Percentiles rank a stretch among this genome's conserved stretches.
phyloP scores from a whole-genome alignment of 352 stramenopile species.

The Phytophthora hybrid region DNA sequence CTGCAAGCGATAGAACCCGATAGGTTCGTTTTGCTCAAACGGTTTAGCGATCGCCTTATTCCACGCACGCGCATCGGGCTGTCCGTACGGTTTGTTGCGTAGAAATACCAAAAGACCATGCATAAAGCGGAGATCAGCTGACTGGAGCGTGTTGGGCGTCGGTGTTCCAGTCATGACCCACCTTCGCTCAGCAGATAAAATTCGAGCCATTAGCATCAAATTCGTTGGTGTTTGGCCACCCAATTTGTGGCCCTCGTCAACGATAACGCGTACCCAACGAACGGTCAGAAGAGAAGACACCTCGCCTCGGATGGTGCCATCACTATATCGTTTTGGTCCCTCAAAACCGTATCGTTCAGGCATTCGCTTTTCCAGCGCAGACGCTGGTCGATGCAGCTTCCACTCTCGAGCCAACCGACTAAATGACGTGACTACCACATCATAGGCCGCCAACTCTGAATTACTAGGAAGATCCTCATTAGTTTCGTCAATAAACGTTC shows the following conservation, averaged over 20 bases:
- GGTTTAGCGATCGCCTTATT: constrained; percentile 66
- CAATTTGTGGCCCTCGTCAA: constrained; percentile 95
- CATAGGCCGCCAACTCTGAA: constrained; percentile 51
- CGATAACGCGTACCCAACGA: constrained; percentile 89
- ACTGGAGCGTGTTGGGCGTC: constrained; percentile 87
- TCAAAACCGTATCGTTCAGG: constrained; percentile 73
- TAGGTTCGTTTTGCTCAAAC: constrained; percentile 59
- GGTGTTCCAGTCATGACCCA: constrained; percentile 99
- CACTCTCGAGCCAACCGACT: constrained; percentile 60
- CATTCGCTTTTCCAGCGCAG: constrained; percentile 53
- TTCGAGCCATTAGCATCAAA: constrained; percentile 83
- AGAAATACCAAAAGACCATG: constrained; percentile 91
- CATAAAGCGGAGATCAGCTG: constrained; percentile 81
- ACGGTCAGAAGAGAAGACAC: constrained; percentile 58
- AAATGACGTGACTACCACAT: constrained; percentile 77
- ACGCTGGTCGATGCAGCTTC: constrained; percentile 58
- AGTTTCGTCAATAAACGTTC: constrained; percentile 45
- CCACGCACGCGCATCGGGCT: constrained; percentile 65
- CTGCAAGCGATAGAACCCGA: constrained; percentile 71
- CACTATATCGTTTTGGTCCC: constrained; percentile 44
- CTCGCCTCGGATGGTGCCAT: constrained; percentile 51
- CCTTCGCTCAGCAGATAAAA: constrained; percentile 81
- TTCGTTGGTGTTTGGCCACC: constrained; percentile 58
- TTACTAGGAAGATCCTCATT: constrained; percentile 43
- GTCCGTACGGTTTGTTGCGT: constrained; percentile 81